A percentile compares a stretch with the other conserved stretches of the same genome.
Evolutionary conservation across 495 filamentous ascomycete species (phyloP).

Genomic region (Thozetella sp.): DNA sequence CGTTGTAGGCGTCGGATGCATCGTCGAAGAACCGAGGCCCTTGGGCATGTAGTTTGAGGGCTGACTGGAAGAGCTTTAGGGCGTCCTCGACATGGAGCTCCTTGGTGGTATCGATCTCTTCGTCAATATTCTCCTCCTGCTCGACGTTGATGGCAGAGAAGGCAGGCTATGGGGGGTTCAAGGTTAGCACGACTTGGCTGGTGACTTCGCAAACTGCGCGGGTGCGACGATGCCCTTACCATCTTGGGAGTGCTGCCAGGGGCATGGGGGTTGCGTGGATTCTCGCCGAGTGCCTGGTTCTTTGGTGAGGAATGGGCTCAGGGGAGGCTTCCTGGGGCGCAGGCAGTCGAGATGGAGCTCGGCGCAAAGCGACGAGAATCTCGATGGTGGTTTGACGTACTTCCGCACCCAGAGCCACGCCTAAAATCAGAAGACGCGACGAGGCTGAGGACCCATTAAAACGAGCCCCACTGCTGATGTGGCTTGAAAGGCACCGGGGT

Average conservation of each 20-base stretch:
- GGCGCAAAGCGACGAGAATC: background rate
- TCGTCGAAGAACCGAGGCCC: conserved; percentile 74
- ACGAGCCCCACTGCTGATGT: background rate
- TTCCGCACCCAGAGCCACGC: background rate
- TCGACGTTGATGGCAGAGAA: conserved; percentile 91
- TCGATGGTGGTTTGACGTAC: background rate
- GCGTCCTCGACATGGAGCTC: conserved; percentile 97
- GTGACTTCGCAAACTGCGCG: too few relatives aligned
- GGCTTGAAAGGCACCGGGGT: too few relatives aligned
- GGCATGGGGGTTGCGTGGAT: background rate
- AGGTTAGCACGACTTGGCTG: conserved; percentile 1
- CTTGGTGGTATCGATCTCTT: conserved; percentile 92
- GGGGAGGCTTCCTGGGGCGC: background rate
- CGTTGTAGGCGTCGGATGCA: conserved; percentile 80
- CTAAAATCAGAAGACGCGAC: background rate
- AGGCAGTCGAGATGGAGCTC: background rate
- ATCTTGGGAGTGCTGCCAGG: too few relatives aligned
- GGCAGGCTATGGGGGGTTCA: conserved; percentile 39
- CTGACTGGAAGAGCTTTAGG: conserved; percentile 90
- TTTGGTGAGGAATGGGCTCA: too few relatives aligned
- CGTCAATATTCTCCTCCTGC: conserved; percentile 84
- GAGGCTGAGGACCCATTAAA: conserved; percentile 1
- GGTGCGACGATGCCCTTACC: too few relatives aligned
- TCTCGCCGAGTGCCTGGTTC: too few relatives aligned
- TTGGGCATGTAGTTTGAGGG: conserved; percentile 89